Evolutionary conservation across 2,329 filamentous ascomycete species (phyloP).

Genomic region (Cercospora brassicicola): DNA sequence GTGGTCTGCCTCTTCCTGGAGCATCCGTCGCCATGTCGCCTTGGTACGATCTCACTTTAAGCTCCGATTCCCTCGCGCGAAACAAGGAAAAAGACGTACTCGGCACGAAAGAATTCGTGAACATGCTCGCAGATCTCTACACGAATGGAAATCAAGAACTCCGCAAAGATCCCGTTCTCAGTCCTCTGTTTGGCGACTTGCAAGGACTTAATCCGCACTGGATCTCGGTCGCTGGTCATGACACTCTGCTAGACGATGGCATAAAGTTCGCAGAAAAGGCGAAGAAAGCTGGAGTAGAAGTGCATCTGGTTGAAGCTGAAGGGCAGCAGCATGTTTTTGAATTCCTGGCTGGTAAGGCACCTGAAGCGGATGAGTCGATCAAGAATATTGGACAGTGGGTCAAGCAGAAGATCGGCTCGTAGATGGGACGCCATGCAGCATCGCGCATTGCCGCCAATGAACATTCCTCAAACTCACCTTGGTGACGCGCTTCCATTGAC

Average conservation of each 20-base stretch:
- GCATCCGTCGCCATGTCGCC: conserved; percentile 30
- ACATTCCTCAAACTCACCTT: neutral
- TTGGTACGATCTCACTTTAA: conserved; percentile 29
- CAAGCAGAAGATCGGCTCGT: conserved; percentile 24
- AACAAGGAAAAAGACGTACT: conserved; percentile 31
- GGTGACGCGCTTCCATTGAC: too few species aligned
- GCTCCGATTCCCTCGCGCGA: conserved; percentile 21
- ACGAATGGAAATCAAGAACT: conserved; percentile 18
- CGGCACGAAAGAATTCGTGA: conserved; percentile 22
- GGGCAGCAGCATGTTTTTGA: conserved; percentile 46
- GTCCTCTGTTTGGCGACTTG: conserved; percentile 31
- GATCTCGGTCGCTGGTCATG: conserved; percentile 54
- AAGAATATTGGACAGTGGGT: conserved; percentile 30
- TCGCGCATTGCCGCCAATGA: neutral
- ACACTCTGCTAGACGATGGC: conserved; percentile 54
- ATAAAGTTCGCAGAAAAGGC: conserved; percentile 53
- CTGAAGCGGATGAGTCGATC: conserved; percentile 29
- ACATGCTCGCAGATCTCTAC: conserved; percentile 26
- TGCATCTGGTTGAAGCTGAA: conserved; percentile 47
- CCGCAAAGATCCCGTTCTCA: conserved; percentile 25
- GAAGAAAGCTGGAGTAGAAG: conserved; percentile 48
- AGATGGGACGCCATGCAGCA: neutral
- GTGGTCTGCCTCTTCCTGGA: conserved; percentile 26
- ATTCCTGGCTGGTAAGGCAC: conserved; percentile 33
- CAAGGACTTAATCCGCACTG: conserved; percentile 49